Percentiles rank a stretch among this genome's conserved stretches.
These are phyloP conservation scores for Alternaria sp. DNA, from an alignment of 2,329 filamentous ascomycete genomes.

Conservation along the genomic window DNA sequence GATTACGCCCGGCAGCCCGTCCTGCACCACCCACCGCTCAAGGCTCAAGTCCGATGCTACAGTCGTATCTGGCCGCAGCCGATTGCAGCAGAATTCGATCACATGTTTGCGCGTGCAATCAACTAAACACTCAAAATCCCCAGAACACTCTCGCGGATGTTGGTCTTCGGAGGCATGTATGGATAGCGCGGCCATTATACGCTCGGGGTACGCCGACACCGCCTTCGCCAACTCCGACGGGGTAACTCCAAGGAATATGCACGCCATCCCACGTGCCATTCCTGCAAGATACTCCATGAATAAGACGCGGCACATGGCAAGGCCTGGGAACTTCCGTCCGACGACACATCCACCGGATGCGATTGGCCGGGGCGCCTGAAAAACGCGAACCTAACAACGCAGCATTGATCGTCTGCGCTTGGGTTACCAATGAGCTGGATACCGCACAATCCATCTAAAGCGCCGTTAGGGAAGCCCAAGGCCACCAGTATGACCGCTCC, in stretches of 20 bases:
- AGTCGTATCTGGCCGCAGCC: background rate
- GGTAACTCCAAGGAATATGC: conserved; percentile 8
- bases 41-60: background rate
- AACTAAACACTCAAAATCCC: background rate
- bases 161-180: background rate
- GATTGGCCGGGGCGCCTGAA: conserved; percentile 14
- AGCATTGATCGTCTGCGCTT: conserved; percentile 13
- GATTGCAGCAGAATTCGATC: background rate
- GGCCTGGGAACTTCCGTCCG: conserved; percentile 7
- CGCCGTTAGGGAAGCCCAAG: background rate
- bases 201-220: background rate
- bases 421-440: conserved; percentile 13
- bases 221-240: conserved; percentile 1
- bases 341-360: background rate
- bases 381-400: conserved; percentile 10
- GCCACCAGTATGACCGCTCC: background rate
- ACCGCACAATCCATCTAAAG: conserved; percentile 5
- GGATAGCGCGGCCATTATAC: background rate
- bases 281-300: conserved; percentile 2
- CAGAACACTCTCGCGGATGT: background rate
- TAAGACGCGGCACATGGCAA: conserved; percentile 6
- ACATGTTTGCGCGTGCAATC: background rate
- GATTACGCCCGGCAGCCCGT: conserved; percentile 3
- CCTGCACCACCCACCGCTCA: background rate
- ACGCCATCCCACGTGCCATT: background rate